phyloP scores from a whole-genome alignment of 305 asterid genomes.

The Solanum aculeatissimum region DNA sequence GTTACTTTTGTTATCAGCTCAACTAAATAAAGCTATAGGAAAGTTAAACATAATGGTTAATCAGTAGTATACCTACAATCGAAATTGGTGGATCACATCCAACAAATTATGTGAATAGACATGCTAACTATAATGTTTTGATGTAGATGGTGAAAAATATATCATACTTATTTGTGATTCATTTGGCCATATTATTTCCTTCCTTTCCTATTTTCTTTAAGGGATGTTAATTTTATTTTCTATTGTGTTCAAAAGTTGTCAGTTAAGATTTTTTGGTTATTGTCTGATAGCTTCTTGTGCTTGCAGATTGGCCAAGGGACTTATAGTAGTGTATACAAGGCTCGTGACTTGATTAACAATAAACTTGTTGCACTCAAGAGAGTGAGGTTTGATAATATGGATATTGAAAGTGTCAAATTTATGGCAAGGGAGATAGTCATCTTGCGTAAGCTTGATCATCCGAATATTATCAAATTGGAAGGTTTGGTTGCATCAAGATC shows the following conservation, averaged over 20 bases:
- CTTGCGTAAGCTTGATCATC: constrained; percentile 85
- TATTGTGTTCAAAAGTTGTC: background rate
- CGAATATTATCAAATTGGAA: constrained; percentile 80
- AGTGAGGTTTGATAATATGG: constrained; percentile 90
- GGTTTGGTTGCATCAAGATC: constrained; percentile 78
- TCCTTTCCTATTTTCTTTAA: background rate
- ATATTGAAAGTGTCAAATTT: constrained; percentile 88
- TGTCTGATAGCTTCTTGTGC: constrained; percentile 30
- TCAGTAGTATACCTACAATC: background rate
- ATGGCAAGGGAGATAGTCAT: constrained; percentile 97
- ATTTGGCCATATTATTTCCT: background rate
- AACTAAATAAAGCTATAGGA: background rate
- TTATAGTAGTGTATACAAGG: constrained; percentile 88
- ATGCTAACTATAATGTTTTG: background rate
- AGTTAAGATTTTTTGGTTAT: constrained; percentile 17
- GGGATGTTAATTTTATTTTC: background rate
- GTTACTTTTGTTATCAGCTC: background rate
- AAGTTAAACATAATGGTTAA: background rate
- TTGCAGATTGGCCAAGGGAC: constrained; percentile 99
- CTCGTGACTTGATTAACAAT: constrained; percentile 56
- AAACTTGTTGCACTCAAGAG: constrained; percentile 81
- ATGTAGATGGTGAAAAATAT: background rate
- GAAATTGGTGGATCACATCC: background rate
- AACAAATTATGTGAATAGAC: background rate
- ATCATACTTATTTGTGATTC: background rate